Evolutionary conservation across 2,329 filamentous ascomycete species (phyloP).

Genomic region (Scytalidium sp.): DNA sequence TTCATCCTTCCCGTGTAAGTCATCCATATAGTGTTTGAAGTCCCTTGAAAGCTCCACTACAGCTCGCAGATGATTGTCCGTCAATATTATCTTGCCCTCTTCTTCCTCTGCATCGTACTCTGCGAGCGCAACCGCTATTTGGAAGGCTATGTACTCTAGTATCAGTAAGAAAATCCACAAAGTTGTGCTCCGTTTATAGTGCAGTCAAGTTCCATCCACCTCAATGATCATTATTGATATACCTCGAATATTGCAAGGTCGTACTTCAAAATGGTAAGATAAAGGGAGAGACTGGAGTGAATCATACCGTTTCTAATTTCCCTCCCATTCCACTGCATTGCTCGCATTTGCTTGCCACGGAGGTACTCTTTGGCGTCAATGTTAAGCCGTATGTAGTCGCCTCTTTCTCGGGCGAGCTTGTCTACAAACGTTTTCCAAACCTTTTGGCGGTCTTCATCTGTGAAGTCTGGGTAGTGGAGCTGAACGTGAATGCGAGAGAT

Average conservation of each 20-base stretch:
- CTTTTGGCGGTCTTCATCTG: constrained; percentile 12
- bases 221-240: too few species aligned
- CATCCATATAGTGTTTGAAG: constrained; percentile 11
- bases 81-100: constrained; percentile 7
- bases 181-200: too few species aligned
- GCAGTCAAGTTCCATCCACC: too few species aligned
- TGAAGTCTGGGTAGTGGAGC: constrained; percentile 22
- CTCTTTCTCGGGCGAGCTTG: constrained; percentile 1
- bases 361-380: constrained; percentile 5
- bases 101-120: constrained; percentile 12
- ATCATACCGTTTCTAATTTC: constrained; percentile 10
- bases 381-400: background rate
- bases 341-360: constrained; percentile 1
- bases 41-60: constrained; percentile 9
- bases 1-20: constrained; percentile 3
- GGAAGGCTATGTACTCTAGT: constrained; percentile 6
- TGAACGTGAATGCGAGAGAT: constrained; percentile 28
- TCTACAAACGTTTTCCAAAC: constrained; percentile 20
- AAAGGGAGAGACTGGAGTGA: too few species aligned
- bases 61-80: constrained; percentile 6
- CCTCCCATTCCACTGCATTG: constrained; percentile 6
- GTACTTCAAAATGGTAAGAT: too few species aligned
- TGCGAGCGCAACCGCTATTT: constrained; percentile 13
- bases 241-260: too few species aligned
- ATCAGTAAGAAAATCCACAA: too few species aligned